These are phyloP conservation scores for Corynespora cassiicola DNA, from an alignment of 2,329 filamentous ascomycete genomes.

Conservation along the genomic window DNA sequence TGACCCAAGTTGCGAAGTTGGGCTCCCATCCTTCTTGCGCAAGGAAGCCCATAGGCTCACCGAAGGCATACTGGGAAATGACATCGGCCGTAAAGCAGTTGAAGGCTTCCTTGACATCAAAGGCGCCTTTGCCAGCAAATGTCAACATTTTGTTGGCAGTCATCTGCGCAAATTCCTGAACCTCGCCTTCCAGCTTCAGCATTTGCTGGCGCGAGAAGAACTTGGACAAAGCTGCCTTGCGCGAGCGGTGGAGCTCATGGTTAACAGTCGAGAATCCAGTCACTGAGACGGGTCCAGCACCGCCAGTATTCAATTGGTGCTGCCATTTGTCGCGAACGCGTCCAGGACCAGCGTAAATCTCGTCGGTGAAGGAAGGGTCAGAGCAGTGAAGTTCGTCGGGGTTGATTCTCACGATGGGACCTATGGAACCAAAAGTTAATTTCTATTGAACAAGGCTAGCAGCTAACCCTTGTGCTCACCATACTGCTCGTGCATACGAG, in stretches of 20 bases:
- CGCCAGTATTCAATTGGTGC: slow-evolving; percentile 33
- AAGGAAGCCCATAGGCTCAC: slow-evolving; percentile 34
- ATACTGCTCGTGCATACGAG: slow-evolving; percentile 41
- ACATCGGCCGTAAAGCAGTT: too few relatives aligned
- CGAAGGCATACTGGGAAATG: slow-evolving; percentile 33
- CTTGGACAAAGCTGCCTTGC: slow-evolving; percentile 38
- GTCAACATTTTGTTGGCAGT: slow-evolving; percentile 25
- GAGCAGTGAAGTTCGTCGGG: slow-evolving; percentile 41
- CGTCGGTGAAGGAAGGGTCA: slow-evolving; percentile 39
- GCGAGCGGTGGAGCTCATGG: slow-evolving; percentile 40
- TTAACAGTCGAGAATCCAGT: slow-evolving; percentile 34
- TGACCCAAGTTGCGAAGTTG: slow-evolving; percentile 33
- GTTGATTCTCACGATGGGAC: slow-evolving; percentile 38
- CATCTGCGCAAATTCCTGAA: slow-evolving; percentile 24
- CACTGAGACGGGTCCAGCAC: slow-evolving; percentile 28
- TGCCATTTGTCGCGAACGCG: slow-evolving; percentile 23
- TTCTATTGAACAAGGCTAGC: slow-evolving; percentile 13
- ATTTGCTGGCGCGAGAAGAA: slow-evolving; percentile 45
- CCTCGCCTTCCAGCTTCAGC: slow-evolving; percentile 29
- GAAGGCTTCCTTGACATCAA: slow-evolving; percentile 36
- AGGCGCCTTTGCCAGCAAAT: slow-evolving; percentile 24
- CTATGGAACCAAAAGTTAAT: slow-evolving; percentile 13
- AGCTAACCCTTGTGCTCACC: slow-evolving; percentile 23
- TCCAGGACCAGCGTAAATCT: slow-evolving; percentile 34
- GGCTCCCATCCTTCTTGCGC: slow-evolving; percentile 35